These are phyloP conservation scores for Pythium myriotylum DNA, from an alignment of 352 stramenopile genomes.

Conservation along the genomic window DNA sequence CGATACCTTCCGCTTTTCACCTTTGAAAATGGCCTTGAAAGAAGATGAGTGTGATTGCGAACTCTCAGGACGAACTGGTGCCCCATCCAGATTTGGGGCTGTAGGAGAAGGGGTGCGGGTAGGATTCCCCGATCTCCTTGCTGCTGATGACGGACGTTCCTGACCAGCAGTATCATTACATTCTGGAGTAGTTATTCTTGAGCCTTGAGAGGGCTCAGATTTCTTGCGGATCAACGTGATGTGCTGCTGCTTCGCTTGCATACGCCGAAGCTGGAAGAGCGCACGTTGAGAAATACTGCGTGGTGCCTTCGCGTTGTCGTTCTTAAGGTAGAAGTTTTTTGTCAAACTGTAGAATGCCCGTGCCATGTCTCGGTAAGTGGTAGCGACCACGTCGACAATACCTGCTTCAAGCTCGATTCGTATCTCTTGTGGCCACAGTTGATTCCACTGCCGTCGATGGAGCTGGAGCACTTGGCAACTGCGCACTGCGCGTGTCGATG, in stretches of 20 bases:
- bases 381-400: constrained; percentile 39
- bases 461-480: constrained; percentile 71
- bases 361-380: constrained; percentile 38
- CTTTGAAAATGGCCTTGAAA: neutral
- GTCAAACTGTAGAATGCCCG: constrained; percentile 55
- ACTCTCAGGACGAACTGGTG: neutral
- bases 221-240: neutral
- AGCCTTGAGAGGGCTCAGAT: too few relatives aligned
- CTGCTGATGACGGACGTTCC: too few relatives aligned
- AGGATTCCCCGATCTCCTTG: too few relatives aligned
- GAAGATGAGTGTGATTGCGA: neutral
- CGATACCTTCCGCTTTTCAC: neutral
- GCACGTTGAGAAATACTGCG: constrained; percentile 12
- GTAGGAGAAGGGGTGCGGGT: too few relatives aligned
- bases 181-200: too few relatives aligned
- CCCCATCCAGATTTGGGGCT: neutral
- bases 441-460: constrained; percentile 47
- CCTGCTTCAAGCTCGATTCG: constrained; percentile 44
- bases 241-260: neutral
- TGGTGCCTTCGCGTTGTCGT: constrained; percentile 29
- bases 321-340: constrained; percentile 71
- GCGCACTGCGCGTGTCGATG: constrained; percentile 46
- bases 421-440: constrained; percentile 45
- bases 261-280: neutral
- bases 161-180: too few relatives aligned